These are phyloP conservation scores for Coniochaeta sp. DNA, from an alignment of 2,329 filamentous ascomycete species.

Conservation along the genomic window DNA sequence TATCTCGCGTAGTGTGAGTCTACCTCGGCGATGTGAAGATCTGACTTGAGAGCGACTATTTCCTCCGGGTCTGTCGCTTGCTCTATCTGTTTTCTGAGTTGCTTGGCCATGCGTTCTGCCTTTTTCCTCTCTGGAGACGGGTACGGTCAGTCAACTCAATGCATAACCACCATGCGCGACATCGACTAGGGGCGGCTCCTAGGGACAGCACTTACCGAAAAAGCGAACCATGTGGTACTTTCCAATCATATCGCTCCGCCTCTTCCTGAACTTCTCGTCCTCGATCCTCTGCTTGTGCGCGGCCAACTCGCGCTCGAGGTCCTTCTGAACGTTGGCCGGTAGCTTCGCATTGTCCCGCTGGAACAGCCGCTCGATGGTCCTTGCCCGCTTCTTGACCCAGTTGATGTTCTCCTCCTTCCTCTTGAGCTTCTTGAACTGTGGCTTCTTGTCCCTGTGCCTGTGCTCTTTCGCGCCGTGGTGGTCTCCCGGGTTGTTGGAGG, in stretches of 20 bases:
- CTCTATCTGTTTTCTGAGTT: constrained; percentile 51
- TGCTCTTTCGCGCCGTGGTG: constrained; percentile 5
- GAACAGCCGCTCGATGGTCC: constrained; percentile 61
- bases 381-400: constrained; percentile 63
- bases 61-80: constrained; percentile 43
- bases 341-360: constrained; percentile 48
- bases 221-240: constrained; percentile 82
- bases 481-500: constrained; percentile 3
- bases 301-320: constrained; percentile 65
- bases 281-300: constrained; percentile 58
- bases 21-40: constrained; percentile 62
- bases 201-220: constrained; percentile 51
- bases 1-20: constrained; percentile 70
- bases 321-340: constrained; percentile 58
- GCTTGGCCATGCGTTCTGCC: constrained; percentile 58
- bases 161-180: neutral
- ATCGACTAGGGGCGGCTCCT: constrained; percentile 6
- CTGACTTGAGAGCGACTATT: constrained; percentile 39
- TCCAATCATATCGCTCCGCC: constrained; percentile 61
- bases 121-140: constrained; percentile 58
- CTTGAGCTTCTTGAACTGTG: constrained; percentile 26
- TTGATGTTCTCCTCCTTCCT: constrained; percentile 43
- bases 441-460: constrained; percentile 2
- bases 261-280: constrained; percentile 51
- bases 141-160: neutral